Evolutionary conservation across 2,329 filamentous ascomycete species (phyloP).

Genomic region (Blumeria hordei): DNA sequence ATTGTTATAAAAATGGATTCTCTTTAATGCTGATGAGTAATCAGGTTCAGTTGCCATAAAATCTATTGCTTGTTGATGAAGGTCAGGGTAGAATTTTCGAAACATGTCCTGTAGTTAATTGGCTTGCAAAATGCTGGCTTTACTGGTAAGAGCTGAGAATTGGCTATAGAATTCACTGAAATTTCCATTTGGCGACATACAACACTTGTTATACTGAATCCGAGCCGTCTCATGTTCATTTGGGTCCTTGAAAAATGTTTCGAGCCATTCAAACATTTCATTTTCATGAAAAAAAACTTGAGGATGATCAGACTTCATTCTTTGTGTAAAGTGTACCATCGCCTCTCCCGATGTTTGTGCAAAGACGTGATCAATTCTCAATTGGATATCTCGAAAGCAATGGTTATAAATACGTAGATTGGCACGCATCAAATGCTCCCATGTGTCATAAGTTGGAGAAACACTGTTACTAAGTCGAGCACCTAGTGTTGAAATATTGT

Average conservation of each 20-base stretch:
- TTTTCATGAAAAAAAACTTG: background rate
- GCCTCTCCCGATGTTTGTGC: background rate
- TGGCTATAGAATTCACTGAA: background rate
- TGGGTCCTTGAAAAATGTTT: background rate
- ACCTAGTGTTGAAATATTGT: too few relatives aligned
- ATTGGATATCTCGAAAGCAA: background rate
- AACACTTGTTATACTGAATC: background rate
- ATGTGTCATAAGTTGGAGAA: background rate
- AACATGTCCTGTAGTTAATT: background rate
- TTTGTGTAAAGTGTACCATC: background rate
- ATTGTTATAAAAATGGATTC: background rate
- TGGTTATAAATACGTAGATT: background rate
- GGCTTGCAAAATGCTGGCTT: background rate
- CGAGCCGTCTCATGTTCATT: background rate
- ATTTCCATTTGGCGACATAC: background rate
- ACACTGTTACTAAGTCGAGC: background rate
- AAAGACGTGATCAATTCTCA: background rate
- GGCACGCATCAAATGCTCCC: background rate
- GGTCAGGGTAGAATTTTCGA: background rate
- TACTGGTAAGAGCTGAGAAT: background rate
- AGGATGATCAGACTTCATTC: background rate
- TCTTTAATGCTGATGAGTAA: background rate
- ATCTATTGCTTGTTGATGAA: background rate
- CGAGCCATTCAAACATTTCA: background rate
- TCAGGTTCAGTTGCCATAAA: background rate